Base-by-base conservation (phyloP, 2,329 filamentous ascomycete genomes). In the Pseudogymnoascus sp. region DNA sequence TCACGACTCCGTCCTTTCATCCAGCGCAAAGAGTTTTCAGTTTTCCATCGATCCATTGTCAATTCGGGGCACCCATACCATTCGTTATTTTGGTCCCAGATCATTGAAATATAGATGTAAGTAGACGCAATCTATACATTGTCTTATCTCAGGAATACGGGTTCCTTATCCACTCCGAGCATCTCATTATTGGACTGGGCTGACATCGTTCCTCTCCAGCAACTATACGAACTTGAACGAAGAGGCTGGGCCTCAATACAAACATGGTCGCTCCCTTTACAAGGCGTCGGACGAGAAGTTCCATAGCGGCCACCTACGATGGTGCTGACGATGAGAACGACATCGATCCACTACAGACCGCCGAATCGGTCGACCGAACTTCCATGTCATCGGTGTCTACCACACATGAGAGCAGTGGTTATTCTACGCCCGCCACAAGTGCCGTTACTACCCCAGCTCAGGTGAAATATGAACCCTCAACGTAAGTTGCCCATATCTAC, bases 381-480 rank as follows among this genome's bases (percentile, higher is more conserved):
- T 76, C 79, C 25, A 69, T 77, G 4, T 77, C 76, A 21, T 79
- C 78, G 2, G 67, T 73, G 31, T 75, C 75, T 5, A 75, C 75
- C 36, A 73, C 73, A 8, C 73, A 75, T 31, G 72, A 78, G 10
- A 66, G 66, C 39, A 77, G 78, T 39, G 82, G 79, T 16, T 83
- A 81, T 69, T 85, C 84, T 65, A 89, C 87, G 3, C 85, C 86
- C 4, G 82, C 79, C 39, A 89, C 87, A 19, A 87, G 84, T 73
- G 78, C 80, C 63, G 76, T 79, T 57, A 78, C 77, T 16, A 87
- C 85, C 8, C 85, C 84, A 3, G 79, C 77, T 7, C 45, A 70
- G 14, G 69, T 21, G 76, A 78, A 57, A 31, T 8, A 57, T 57
- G 48, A 57, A 57, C 25, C 48, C 48, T 34, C 28, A 69, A 72